Evolutionary conservation across 1,284 basidiomycete genomes (phyloP).

Genomic region (Ceratobasidium sp.): DNA sequence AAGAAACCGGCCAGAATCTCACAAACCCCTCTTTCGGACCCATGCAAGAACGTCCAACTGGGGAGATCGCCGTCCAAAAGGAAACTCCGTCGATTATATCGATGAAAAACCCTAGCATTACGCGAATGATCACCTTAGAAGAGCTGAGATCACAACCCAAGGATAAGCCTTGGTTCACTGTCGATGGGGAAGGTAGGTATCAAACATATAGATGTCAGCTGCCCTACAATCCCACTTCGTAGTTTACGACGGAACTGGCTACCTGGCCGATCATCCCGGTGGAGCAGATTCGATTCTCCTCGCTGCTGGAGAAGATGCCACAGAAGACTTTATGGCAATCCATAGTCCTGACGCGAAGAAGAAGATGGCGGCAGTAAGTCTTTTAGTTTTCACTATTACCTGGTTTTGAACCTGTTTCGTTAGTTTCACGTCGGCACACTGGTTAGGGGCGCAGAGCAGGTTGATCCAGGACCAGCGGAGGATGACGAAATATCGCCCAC

Average conservation of each 20-base stretch:
- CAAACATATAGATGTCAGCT: constrained; percentile 37
- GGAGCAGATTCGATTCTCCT: constrained; percentile 66
- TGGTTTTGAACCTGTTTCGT: constrained; percentile 14
- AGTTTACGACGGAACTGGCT: constrained; percentile 63
- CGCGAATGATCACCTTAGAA: constrained; percentile 56
- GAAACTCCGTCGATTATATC: constrained; percentile 44
- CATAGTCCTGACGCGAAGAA: constrained; percentile 60
- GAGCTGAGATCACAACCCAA: constrained; percentile 59
- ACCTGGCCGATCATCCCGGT: constrained; percentile 68
- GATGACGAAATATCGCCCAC: constrained; percentile 38
- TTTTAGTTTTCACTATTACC: constrained; percentile 20
- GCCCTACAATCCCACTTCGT: constrained; percentile 30
- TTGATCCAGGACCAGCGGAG: not conserved
- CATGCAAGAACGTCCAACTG: constrained; percentile 16
- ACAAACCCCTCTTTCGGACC: constrained; percentile 55
- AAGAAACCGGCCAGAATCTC: constrained; percentile 58
- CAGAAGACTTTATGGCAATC: constrained; percentile 68
- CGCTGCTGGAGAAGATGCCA: constrained; percentile 68
- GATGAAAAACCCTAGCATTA: constrained; percentile 55
- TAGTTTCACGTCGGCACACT: constrained; percentile 59
- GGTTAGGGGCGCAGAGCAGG: constrained; percentile 19
- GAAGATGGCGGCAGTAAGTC: constrained; percentile 56
- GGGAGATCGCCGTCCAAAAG: constrained; percentile 35
- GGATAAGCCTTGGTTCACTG: constrained; percentile 66
- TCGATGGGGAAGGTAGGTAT: constrained; percentile 55